Evolutionary conservation across 257 asterid genomes (phyloP).

Genomic region (Nicotiana tomentosiformis): DNA sequence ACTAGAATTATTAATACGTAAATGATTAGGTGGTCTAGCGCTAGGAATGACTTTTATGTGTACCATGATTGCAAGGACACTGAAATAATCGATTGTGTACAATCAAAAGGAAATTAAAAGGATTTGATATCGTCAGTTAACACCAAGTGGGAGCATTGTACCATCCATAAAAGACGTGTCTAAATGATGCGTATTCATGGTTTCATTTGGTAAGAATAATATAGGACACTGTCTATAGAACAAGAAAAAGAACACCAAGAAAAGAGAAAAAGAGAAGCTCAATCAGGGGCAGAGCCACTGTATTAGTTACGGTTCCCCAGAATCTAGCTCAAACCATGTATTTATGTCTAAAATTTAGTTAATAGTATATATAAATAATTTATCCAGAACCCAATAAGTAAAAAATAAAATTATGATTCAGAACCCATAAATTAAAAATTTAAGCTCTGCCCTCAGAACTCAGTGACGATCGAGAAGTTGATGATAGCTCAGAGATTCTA

Average conservation of each 20-base stretch:
- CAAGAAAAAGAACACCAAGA: conserved; percentile 15
- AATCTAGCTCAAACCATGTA: too few species aligned
- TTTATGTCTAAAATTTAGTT: too few species aligned
- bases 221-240: conserved; percentile 11
- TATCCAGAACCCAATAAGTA: too few species aligned
- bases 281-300: too few species aligned
- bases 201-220: conserved; percentile 25
- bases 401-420: too few species aligned
- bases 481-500: conserved; percentile 19
- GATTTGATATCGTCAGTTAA: conserved; percentile 1
- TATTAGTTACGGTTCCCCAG: too few species aligned
- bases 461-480: conserved; percentile 14
- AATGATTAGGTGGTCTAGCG: too few species aligned
- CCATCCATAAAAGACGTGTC: conserved; percentile 7
- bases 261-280: not conserved
- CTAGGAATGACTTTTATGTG: not conserved
- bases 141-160: conserved; percentile 5
- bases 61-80: not conserved
- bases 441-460: not conserved
- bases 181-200: conserved; percentile 10
- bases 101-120: not conserved
- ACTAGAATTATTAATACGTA: too few species aligned
- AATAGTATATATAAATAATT: too few species aligned
- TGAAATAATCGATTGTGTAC: not conserved
- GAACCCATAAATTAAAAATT: too few species aligned